Percentiles rank a stretch among this genome's conserved stretches.
phyloP scores from a whole-genome alignment of 2,329 filamentous ascomycete genomes.

The Trematosphaeria pertusa region DNA sequence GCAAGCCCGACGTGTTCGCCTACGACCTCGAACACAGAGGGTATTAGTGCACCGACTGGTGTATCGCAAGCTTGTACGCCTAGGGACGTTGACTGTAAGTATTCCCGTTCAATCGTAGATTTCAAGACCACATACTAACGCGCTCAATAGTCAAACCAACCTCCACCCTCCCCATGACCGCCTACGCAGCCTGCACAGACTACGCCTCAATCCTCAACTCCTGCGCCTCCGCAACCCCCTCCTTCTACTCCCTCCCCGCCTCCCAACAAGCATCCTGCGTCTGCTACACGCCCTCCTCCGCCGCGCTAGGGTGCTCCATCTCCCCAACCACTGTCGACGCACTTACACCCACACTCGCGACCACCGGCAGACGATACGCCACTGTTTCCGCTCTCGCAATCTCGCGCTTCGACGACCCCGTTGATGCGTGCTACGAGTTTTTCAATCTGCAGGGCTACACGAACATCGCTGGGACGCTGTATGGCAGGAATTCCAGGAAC shows the following conservation, averaged over 20 bases:
- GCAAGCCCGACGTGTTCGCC: constrained; percentile 3
- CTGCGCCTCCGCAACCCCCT: constrained; percentile 13
- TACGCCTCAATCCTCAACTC: constrained; percentile 15
- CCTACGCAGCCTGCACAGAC: constrained; percentile 18
- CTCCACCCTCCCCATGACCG: constrained; percentile 7
- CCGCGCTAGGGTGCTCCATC: background rate
- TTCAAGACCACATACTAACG: background rate
- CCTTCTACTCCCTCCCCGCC: constrained; percentile 15
- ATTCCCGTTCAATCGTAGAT: background rate
- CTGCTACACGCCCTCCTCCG: constrained; percentile 13
- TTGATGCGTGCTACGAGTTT: constrained; percentile 11
- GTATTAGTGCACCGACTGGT: background rate
- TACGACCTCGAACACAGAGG: background rate
- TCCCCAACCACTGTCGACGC: background rate
- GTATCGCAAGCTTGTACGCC: constrained; percentile 5
- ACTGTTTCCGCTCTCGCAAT: constrained; percentile 7
- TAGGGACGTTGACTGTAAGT: background rate
- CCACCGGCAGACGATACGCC: background rate
- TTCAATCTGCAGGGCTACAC: constrained; percentile 13
- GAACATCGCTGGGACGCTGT: constrained; percentile 5
- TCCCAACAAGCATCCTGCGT: constrained; percentile 18
- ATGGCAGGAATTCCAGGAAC: constrained; percentile 3
- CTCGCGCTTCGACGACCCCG: constrained; percentile 11
- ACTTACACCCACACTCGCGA: background rate
- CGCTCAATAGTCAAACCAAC: constrained; percentile 13